Evolutionary conservation across 2,329 filamentous ascomycete species (phyloP).

Genomic region (Aschersonia sp.): DNA sequence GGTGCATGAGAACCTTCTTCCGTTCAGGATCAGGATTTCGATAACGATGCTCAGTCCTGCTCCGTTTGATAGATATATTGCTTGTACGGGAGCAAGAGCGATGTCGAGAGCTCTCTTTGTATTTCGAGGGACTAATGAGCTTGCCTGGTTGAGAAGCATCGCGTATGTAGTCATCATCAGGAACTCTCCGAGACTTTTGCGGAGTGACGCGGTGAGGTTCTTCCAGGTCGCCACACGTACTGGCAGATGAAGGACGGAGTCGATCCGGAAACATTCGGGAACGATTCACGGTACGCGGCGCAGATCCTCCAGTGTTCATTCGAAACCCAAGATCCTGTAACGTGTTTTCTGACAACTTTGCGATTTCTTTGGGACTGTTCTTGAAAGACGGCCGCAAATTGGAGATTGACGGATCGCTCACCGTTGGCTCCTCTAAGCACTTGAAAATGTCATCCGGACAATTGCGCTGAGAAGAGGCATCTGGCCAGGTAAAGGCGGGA

Average conservation of each 20-base stretch:
- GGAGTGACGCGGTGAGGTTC: conserved; percentile 11
- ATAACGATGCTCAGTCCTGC: conserved; percentile 3
- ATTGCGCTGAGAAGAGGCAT: no score
- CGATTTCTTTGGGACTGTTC: no score
- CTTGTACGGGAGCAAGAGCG: conserved; percentile 15
- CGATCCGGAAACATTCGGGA: neutral
- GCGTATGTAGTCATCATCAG: conserved; percentile 1
- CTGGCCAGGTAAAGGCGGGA: no score
- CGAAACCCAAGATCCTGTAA: neutral
- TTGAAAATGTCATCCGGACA: no score
- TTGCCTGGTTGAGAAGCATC: neutral
- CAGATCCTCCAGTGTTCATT: neutral
- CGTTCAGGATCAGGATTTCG: conserved; percentile 9
- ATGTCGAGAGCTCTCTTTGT: neutral
- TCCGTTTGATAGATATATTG: conserved; percentile 18
- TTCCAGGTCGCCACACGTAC: conserved; percentile 18
- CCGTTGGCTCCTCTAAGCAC: no score
- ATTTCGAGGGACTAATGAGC: neutral
- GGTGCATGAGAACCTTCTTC: conserved; percentile 16
- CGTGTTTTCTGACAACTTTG: neutral
- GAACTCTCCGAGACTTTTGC: neutral
- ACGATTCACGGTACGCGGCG: neutral
- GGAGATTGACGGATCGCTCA: no score
- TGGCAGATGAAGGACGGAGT: conserved; percentile 7
- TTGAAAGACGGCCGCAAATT: no score